Evolutionary conservation across 129 eudicot species (phyloP), one percentile per base, ranked within the genome.

Genomic region (sunflower (Helianthus annuus)): DNA sequence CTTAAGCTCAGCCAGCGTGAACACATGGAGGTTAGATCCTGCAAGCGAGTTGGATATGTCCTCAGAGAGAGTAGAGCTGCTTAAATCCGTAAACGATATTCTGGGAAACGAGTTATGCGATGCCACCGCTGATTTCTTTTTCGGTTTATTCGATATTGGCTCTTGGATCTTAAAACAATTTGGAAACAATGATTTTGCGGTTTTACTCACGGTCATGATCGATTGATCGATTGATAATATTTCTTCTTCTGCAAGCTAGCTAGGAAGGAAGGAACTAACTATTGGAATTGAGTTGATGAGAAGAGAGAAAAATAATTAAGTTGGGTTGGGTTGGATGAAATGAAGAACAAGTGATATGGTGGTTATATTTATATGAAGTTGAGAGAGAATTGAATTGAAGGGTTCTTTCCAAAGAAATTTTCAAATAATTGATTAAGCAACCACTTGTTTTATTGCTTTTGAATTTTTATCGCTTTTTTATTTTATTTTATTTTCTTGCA

Each of bases 31-130:
- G 62, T 91, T 91, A 0, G 96, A 86, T 0, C 96, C 97, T 7
- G 86, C 96, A 9, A 86, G 64, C 0, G 97, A 91, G 14, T 73
- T 84, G 5, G 97, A 88, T 1, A 91, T 78, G 22, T 91, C 97
- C 42, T 81, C 90, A 0, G 97, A 86, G 1, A 89, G 62, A 0
- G 86, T 82, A 0, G 96, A 80, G 27, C 80, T 32, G 68, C 90
- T 86, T 2, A 84, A 54, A 64, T 86, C 96, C 56, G 85, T 75
- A 6, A 82, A 3, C 0, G 86, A 79, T 32, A 91, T 36, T 70
- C 91, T 79, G 1, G 73, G 84, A 55, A 85, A 85, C 6, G 94
- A 85, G 55, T 66, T 66, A 12, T 81, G 85, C 3, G 81, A 77
- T 0, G 73, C 64, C 3, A 36, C 68, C 1, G 77, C 65, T 1